A percentile compares a stretch with the other conserved stretches of the same genome.
Evolutionary conservation across 2,329 filamentous ascomycete species (phyloP).

Genomic region (Talaromyces amestolkiae): DNA sequence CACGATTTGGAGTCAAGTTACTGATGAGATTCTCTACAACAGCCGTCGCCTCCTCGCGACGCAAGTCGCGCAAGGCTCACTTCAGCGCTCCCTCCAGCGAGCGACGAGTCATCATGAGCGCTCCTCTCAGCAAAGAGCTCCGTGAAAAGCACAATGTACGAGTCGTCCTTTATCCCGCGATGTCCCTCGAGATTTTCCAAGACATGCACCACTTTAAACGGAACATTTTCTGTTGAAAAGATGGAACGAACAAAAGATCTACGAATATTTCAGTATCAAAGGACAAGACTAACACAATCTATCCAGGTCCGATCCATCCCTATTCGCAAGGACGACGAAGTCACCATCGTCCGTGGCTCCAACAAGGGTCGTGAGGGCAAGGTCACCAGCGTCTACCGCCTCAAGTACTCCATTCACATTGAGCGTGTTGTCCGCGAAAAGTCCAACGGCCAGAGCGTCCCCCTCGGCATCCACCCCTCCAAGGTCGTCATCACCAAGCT

Average conservation of each 20-base stretch:
- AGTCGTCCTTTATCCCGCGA: background rate
- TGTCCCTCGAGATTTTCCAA: background rate
- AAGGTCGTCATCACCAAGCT: slow-evolving; percentile 99
- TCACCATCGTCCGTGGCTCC: slow-evolving; percentile 83
- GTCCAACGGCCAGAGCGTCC: slow-evolving; percentile 92
- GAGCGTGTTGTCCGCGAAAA: slow-evolving; percentile 97
- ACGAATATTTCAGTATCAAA: slow-evolving; percentile 17
- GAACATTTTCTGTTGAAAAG: slow-evolving; percentile 17
- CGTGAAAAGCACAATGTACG: slow-evolving; percentile 98
- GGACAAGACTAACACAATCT: slow-evolving; percentile 17
- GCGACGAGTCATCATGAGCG: slow-evolving; percentile 96
- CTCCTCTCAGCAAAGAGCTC: slow-evolving; percentile 92
- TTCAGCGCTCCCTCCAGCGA: slow-evolving; percentile 92
- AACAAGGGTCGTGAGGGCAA: slow-evolving; percentile 99
- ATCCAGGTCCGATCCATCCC: slow-evolving; percentile 47
- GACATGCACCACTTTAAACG: background rate
- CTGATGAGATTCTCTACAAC: slow-evolving; percentile 6
- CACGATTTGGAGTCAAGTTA: background rate
- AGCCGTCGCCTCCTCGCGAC: slow-evolving; percentile 68
- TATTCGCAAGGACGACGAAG: slow-evolving; percentile 96
- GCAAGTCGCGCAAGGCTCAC: slow-evolving; percentile 99
- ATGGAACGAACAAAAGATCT: background rate
- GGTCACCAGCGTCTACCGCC: slow-evolving; percentile 94
- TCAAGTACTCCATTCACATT: slow-evolving; percentile 96
- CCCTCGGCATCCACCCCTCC: slow-evolving; percentile 89